These are phyloP conservation scores for Narthecium ossifragum DNA, from an alignment of 106 monocot genomes.

Conservation along the genomic window DNA sequence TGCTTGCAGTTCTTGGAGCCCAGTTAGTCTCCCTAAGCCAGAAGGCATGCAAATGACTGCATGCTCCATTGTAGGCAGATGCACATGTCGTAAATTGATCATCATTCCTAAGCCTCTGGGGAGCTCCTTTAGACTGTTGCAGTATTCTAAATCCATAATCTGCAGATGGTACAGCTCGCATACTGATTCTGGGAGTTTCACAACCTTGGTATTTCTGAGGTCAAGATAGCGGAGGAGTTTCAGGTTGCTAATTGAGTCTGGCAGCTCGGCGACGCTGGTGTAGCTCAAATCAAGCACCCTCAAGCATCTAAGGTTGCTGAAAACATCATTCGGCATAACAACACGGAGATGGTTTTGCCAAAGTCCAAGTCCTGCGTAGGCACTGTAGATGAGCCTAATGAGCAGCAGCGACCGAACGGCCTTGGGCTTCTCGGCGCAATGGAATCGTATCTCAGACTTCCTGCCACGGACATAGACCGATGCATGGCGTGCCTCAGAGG, in stretches of 20 bases:
- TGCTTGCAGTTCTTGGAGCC: constrained; percentile 6
- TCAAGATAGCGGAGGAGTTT: constrained; percentile 18
- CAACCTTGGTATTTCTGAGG: constrained; percentile 12
- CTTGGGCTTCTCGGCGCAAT: background rate
- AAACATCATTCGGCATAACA: constrained; percentile 6
- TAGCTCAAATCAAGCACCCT: constrained; percentile 24
- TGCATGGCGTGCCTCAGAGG: constrained; percentile 1
- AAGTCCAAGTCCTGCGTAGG: background rate
- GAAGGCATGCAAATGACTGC: constrained; percentile 5
- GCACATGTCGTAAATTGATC: constrained; percentile 5
- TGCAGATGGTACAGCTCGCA: constrained; percentile 18
- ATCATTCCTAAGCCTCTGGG: constrained; percentile 19
- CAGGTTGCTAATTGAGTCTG: constrained; percentile 11
- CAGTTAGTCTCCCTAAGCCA: constrained; percentile 21
- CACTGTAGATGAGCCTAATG: background rate
- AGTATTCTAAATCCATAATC: constrained; percentile 15
- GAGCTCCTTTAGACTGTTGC: constrained; percentile 11
- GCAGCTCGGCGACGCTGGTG: constrained; percentile 9
- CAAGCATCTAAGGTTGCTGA: constrained; percentile 4
- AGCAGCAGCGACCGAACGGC: constrained; percentile 12
- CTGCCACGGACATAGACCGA: background rate
- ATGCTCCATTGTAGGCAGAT: constrained; percentile 1
- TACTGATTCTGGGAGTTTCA: constrained; percentile 16
- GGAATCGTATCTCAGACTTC: background rate
- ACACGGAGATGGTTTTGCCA: background rate